Conservation (phyloP, 1,284 basidiomycete genomes). For the Austroboletus niveus region DNA sequence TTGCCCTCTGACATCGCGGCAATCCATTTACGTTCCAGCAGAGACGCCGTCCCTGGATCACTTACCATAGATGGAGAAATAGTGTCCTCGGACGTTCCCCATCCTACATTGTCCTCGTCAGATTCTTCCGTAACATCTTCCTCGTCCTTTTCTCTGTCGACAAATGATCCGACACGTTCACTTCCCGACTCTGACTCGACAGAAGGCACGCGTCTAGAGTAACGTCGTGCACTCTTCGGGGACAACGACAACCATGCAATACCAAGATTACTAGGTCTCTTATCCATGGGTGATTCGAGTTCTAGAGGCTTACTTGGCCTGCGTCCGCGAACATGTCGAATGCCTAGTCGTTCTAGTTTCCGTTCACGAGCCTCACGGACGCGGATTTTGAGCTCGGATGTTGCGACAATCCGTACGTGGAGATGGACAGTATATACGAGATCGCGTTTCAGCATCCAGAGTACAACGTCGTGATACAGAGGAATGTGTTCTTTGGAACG, state of each 20-base stretch:
- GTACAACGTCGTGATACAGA: conserved; percentile 79
- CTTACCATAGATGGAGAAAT: conserved; percentile 66
- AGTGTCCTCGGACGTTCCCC: conserved; percentile 54
- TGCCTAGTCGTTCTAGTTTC: conserved; percentile 37
- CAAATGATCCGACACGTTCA: conserved; percentile 32
- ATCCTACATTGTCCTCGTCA: conserved; percentile 41
- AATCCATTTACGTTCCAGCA: conserved; percentile 76
- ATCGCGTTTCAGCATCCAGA: conserved; percentile 89
- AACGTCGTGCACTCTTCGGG: conserved; percentile 46
- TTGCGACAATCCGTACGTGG: conserved; percentile 81
- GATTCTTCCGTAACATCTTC: conserved; percentile 37
- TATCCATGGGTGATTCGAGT: conserved; percentile 23
- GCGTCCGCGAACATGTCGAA: conserved; percentile 22
- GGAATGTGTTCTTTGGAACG: conserved; percentile 64
- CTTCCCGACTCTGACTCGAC: conserved; percentile 43
- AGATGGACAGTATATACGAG: conserved; percentile 86
- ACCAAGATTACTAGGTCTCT: conserved; percentile 18
- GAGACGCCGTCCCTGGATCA: conserved; percentile 80
- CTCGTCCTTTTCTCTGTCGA: conserved; percentile 29
- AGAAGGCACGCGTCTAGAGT: conserved; percentile 43
- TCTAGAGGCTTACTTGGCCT: conserved; percentile 24
- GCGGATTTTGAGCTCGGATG: conserved; percentile 69
- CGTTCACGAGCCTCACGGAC: conserved; percentile 50
- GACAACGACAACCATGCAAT: conserved; percentile 48
- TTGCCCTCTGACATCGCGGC: conserved; percentile 81